Conservation (phyloP, 257 asterid genomes). For the Paulownia fortunei region DNA sequence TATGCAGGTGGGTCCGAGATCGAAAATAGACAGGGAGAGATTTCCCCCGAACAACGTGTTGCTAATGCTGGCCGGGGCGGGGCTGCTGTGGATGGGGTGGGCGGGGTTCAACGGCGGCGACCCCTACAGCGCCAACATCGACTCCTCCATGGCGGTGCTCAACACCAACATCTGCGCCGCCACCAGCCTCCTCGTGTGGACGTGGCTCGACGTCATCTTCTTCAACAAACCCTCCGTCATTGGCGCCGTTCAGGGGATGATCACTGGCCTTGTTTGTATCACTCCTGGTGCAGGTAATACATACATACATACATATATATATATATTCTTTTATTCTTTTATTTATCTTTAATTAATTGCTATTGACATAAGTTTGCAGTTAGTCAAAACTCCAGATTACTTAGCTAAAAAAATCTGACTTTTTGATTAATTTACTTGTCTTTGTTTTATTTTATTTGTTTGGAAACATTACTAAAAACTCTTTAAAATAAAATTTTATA, state of each 20-base stretch:
- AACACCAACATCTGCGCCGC: conserved; percentile 81
- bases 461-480: no score
- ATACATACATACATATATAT: neutral
- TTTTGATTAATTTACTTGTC: no score
- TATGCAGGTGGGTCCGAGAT: conserved; percentile 68
- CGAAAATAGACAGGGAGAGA: conserved; percentile 55
- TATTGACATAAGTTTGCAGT: no score
- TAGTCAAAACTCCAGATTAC: no score
- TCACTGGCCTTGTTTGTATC: conserved; percentile 72
- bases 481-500: no score
- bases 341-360: neutral
- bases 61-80: conserved; percentile 69
- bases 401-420: no score
- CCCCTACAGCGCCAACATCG: conserved; percentile 72
- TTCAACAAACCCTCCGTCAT: conserved; percentile 69
- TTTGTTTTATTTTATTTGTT: no score
- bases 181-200: conserved; percentile 79
- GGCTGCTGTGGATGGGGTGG: conserved; percentile 82
- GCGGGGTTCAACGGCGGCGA: conserved; percentile 82
- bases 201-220: conserved; percentile 71
- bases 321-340: no score
- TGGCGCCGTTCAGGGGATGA: conserved; percentile 79
- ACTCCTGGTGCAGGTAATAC: conserved; percentile 77
- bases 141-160: conserved; percentile 72
- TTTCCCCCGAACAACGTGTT: conserved; percentile 70